phyloP scores from a whole-genome alignment of 805 yeast species.

The Sporopachydermia lactativora region DNA sequence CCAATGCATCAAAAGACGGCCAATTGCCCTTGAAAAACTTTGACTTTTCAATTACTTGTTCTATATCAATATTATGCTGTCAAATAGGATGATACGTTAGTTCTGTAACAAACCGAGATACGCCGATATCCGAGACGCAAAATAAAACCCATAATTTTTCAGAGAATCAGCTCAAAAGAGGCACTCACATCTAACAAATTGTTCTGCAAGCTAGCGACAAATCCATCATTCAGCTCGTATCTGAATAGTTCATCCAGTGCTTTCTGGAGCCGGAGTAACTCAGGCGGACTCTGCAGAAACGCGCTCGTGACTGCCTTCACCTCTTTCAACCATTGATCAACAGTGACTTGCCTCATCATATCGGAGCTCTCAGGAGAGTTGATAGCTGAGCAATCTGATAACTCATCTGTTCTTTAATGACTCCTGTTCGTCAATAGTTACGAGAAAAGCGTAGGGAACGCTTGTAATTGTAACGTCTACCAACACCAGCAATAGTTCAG shows the following conservation, averaged over 20 bases:
- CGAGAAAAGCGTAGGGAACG: too few relatives aligned
- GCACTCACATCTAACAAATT: constrained; percentile 13
- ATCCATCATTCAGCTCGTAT: neutral
- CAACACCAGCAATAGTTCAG: too few relatives aligned
- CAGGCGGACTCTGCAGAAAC: neutral
- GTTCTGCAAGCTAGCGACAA: constrained; percentile 24
- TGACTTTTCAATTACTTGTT: constrained; percentile 14
- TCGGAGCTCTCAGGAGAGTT: too few relatives aligned
- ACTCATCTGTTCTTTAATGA: too few relatives aligned
- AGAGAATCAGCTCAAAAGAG: neutral
- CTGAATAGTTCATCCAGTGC: neutral
- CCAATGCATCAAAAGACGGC: constrained; percentile 34
- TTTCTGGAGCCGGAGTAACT: neutral
- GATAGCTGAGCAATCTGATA: too few relatives aligned
- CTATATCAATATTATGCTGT: constrained; percentile 10
- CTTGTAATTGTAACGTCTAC: too few relatives aligned
- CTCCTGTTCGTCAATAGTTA: too few relatives aligned
- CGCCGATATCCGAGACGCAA: too few relatives aligned
- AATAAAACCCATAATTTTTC: constrained; percentile 4
- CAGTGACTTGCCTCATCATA: neutral
- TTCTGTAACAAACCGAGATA: too few relatives aligned
- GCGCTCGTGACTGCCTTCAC: neutral
- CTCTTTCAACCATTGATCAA: neutral
- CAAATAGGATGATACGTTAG: too few relatives aligned
- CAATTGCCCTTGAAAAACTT: constrained; percentile 22